A percentile compares a stretch with the other conserved stretches of the same genome.
These are phyloP conservation scores for Pyrenopolyporus hunteri DNA, from an alignment of 495 filamentous ascomycete genomes.

Conservation along the genomic window DNA sequence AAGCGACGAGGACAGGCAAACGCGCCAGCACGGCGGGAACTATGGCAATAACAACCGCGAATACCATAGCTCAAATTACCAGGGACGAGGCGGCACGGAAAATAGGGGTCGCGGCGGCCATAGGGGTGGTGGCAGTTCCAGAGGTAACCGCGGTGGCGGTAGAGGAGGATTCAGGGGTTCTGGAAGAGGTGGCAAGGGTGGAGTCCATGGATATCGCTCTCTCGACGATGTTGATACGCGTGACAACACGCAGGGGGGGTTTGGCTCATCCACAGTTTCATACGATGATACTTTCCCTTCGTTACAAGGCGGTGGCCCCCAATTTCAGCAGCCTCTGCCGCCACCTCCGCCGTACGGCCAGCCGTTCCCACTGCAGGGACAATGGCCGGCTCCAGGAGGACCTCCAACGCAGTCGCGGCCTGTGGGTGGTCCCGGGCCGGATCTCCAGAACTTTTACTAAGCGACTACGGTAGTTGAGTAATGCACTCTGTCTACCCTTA, in stretches of 20 bases:
- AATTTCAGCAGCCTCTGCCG: slow-evolving; percentile 24
- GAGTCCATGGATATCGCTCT: slow-evolving; percentile 53
- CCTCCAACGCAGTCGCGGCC: not conserved
- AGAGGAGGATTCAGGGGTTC: slow-evolving; percentile 16
- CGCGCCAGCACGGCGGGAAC: slow-evolving; percentile 39
- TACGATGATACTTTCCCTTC: slow-evolving; percentile 48
- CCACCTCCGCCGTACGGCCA: slow-evolving; percentile 31
- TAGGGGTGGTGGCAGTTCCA: slow-evolving; percentile 27
- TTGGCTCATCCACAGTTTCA: slow-evolving; percentile 43
- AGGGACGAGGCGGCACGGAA: slow-evolving; percentile 55
- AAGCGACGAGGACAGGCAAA: slow-evolving; percentile 56
- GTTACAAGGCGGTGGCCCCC: slow-evolving; percentile 23
- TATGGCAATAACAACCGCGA: slow-evolving; percentile 47
- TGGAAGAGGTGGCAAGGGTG: slow-evolving; percentile 49
- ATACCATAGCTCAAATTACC: slow-evolving; percentile 46
- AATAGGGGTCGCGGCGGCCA: slow-evolving; percentile 51
- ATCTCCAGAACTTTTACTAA: slow-evolving; percentile 40
- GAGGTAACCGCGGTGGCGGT: slow-evolving; percentile 1
- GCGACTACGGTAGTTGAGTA: no score
- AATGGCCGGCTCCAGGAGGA: slow-evolving; percentile 29
- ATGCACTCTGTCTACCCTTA: no score
- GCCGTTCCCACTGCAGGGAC: slow-evolving; percentile 34
- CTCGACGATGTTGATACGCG: slow-evolving; percentile 54
- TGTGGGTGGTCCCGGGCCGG: slow-evolving; percentile 26
- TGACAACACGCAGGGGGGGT: slow-evolving; percentile 43